Percentiles rank a stretch among this genome's conserved stretches.
phyloP scores from a whole-genome alignment of 108 stramenopile genomes.

The Fragilaria radians region DNA sequence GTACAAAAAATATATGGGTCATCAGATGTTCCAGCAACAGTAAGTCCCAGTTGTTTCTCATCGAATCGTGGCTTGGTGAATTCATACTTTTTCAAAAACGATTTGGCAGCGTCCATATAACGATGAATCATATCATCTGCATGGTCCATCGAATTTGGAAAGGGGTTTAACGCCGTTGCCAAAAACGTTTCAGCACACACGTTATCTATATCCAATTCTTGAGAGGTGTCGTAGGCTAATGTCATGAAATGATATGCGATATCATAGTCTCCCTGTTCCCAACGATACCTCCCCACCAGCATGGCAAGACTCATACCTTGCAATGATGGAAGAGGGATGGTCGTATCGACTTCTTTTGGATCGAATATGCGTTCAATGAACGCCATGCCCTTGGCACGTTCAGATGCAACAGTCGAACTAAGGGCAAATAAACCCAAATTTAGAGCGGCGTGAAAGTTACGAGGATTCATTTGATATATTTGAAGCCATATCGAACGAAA shows the following conservation, averaged over 20 bases:
- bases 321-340: background rate
- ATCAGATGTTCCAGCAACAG: background rate
- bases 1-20: conserved; percentile 16
- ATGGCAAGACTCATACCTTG: background rate
- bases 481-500: no score
- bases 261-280: conserved; percentile 3
- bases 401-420: no score
- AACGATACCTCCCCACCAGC: conserved; percentile 1
- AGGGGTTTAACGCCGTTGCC: conserved; percentile 2
- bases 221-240: background rate
- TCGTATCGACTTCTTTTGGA: background rate
- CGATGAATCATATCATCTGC: conserved; percentile 6
- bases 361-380: background rate
- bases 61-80: background rate
- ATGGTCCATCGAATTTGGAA: background rate
- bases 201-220: background rate
- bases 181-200: conserved; percentile 1
- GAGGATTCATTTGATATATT: no score
- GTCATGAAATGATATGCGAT: background rate
- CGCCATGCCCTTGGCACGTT: conserved; percentile 3
- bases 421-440: no score
- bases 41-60: background rate
- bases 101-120: background rate
- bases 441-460: no score
- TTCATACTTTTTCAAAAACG: background rate